A percentile compares a stretch with the other conserved stretches of the same genome.
These are phyloP conservation scores for Rickenella mellea DNA, from an alignment of 768 basidiomycete genomes.

Conservation along the genomic window DNA sequence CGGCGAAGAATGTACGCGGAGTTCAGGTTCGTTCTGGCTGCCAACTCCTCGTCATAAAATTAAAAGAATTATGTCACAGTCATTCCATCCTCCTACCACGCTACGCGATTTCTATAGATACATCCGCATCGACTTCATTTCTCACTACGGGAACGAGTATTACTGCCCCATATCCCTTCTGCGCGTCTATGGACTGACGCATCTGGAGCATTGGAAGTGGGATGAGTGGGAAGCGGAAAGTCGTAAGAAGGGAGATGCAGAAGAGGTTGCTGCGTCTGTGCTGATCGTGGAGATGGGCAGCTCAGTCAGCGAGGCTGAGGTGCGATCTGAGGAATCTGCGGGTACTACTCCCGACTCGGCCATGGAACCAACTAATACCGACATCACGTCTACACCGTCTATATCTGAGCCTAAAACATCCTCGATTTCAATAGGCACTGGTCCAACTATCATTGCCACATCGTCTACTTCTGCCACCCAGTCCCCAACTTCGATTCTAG, in stretches of 20 bases:
- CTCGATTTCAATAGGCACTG: no score
- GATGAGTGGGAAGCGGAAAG: conserved; percentile 74
- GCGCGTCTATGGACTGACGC: conserved; percentile 90
- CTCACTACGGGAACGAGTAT: conserved; percentile 90
- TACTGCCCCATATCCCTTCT: conserved; percentile 92
- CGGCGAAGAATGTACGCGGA: conserved; percentile 84
- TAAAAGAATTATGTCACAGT: conserved; percentile 26
- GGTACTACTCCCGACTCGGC: conserved; percentile 4
- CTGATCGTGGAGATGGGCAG: conserved; percentile 7
- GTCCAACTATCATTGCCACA: no score
- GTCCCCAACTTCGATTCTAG: no score
- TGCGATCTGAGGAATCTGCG: conserved; percentile 6
- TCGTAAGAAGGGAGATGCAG: conserved; percentile 25
- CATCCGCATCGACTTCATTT: conserved; percentile 87
- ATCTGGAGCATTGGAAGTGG: conserved; percentile 95
- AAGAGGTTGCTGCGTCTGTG: background rate
- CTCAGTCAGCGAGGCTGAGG: conserved; percentile 15
- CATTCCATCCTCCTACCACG: conserved; percentile 68
- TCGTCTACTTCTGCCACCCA: no score
- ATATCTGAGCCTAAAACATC: background rate
- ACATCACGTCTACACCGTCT: background rate
- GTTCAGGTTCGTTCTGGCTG: conserved; percentile 57
- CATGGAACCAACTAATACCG: background rate
- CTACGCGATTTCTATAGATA: conserved; percentile 85
- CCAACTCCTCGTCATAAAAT: conserved; percentile 1